A percentile compares a stretch with the other conserved stretches of the same genome.
Evolutionary conservation across 306 rosid genomes (phyloP).

Genomic region (Quercus parvula): DNA sequence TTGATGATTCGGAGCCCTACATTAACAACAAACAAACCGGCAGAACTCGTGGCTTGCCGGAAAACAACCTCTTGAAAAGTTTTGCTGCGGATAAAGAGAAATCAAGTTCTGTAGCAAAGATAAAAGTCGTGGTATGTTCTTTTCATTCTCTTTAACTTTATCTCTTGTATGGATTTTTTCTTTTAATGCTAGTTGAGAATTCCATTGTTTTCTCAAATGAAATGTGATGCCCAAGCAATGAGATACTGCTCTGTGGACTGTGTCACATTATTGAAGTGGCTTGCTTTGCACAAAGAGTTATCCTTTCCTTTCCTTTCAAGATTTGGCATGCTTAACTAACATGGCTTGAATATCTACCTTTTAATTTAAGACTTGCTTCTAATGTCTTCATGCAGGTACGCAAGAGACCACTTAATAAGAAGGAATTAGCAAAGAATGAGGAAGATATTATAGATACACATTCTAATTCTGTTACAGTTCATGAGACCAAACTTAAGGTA

Average conservation of each 20-base stretch:
- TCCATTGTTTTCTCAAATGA: not conserved
- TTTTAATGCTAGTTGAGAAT: not conserved
- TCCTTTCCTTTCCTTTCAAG: not conserved
- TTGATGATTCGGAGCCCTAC: conserved; percentile 80
- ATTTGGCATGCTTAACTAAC: conserved; percentile 2
- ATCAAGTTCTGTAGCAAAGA: conserved; percentile 87
- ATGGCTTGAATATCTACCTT: not conserved
- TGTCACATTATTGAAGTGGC: conserved; percentile 3
- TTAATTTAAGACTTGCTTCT: conserved; percentile 4
- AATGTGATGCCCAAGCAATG: conserved; percentile 2
- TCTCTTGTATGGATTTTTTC: not conserved
- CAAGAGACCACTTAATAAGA: conserved; percentile 92
- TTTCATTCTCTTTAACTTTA: not conserved
- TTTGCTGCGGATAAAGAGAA: conserved; percentile 86
- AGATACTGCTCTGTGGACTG: not conserved
- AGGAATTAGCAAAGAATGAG: conserved; percentile 89
- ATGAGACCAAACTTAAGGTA: conserved; percentile 96
- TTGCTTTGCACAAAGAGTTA: conserved; percentile 8
- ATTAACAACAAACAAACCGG: conserved; percentile 58
- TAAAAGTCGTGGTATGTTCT: conserved; percentile 96
- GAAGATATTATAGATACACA: conserved; percentile 88
- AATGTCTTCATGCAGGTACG: conserved; percentile 68
- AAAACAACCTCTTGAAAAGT: conserved; percentile 60
- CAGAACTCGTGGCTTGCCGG: conserved; percentile 62
- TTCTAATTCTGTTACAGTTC: conserved; percentile 78